Evolutionary conservation across 208 protist species (phyloP).

Genomic region (Trypanosoma cruzi): DNA sequence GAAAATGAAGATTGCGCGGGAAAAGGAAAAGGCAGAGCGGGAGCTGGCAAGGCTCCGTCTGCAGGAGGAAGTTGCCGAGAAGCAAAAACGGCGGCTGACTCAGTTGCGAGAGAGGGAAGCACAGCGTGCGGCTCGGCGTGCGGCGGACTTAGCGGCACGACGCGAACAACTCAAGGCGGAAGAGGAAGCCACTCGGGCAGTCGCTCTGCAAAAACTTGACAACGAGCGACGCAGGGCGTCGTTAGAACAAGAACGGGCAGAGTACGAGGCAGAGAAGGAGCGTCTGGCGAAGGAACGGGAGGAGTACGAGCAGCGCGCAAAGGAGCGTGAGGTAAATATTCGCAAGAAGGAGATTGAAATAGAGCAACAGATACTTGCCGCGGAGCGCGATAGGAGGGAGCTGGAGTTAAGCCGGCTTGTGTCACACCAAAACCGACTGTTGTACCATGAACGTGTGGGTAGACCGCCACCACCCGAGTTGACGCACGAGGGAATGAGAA

Average conservation of each 20-base stretch:
- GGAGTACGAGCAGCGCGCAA: slow-evolving; percentile 41
- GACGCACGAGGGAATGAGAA: neutral
- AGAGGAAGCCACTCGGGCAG: slow-evolving; percentile 44
- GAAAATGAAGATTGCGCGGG: slow-evolving; percentile 33
- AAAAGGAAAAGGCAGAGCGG: slow-evolving; percentile 37
- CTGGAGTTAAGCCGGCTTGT: slow-evolving; percentile 40
- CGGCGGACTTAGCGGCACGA: slow-evolving; percentile 47
- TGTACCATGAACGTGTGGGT: slow-evolving; percentile 47
- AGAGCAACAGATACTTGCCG: slow-evolving; percentile 45
- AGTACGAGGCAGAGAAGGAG: slow-evolving; percentile 48
- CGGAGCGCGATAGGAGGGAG: slow-evolving; percentile 45
- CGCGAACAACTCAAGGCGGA: slow-evolving; percentile 55
- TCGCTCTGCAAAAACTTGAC: slow-evolving; percentile 57
- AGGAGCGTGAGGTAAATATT: slow-evolving; percentile 49
- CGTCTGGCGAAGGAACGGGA: slow-evolving; percentile 48
- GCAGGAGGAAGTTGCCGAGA: slow-evolving; percentile 27
- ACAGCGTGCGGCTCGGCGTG: slow-evolving; percentile 35
- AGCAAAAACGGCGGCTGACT: slow-evolving; percentile 24
- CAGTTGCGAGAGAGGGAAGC: slow-evolving; percentile 36
- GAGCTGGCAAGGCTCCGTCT: slow-evolving; percentile 33
- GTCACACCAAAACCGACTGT: slow-evolving; percentile 40
- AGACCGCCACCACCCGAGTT: slow-evolving; percentile 22
- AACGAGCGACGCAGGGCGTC: slow-evolving; percentile 61
- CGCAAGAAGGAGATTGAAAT: slow-evolving; percentile 56
- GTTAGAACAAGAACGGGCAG: slow-evolving; percentile 43